Evolutionary conservation across 2,329 filamentous ascomycete genomes (phyloP).

Genomic region (Cyanodermella asteris): DNA sequence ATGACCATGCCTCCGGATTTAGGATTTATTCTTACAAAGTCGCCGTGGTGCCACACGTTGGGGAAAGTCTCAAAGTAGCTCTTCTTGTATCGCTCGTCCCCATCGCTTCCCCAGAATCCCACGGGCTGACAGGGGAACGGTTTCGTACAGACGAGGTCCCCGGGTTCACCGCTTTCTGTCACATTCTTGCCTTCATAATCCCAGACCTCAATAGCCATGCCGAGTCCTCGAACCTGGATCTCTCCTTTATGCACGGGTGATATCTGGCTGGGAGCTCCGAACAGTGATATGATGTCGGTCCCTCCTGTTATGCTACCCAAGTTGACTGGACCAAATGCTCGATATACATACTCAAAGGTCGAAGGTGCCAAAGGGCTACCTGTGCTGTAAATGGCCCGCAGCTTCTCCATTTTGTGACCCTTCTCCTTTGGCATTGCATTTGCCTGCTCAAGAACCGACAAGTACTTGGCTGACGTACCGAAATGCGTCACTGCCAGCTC

Average conservation of each 20-base stretch:
- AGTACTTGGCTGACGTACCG: constrained; percentile 82
- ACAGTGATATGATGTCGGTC: constrained; percentile 90
- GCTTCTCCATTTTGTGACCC: constrained; percentile 19
- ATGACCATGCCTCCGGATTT: constrained; percentile 61
- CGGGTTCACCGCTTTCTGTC: constrained; percentile 42
- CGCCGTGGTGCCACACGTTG: constrained; percentile 71
- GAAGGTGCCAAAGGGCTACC: constrained; percentile 81
- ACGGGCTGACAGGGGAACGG: constrained; percentile 85
- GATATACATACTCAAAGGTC: constrained; percentile 78
- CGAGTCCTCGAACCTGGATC: constrained; percentile 56
- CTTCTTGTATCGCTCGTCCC: constrained; percentile 53
- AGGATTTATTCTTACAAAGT: constrained; percentile 59
- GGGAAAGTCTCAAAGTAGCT: constrained; percentile 78
- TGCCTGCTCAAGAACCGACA: constrained; percentile 73
- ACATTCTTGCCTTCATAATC: constrained; percentile 37
- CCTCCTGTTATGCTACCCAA: constrained; percentile 86
- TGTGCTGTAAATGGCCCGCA: constrained; percentile 82
- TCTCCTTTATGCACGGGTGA: constrained; percentile 51
- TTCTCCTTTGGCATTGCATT: constrained; percentile 36
- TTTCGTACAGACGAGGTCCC: constrained; percentile 67
- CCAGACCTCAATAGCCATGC: constrained; percentile 47
- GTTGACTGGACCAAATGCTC: constrained; percentile 61
- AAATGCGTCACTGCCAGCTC: constrained; percentile 75
- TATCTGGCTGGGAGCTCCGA: constrained; percentile 63
- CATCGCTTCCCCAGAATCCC: constrained; percentile 52